A percentile compares a stretch with the other conserved stretches of the same genome.
These are phyloP conservation scores for Boletus rex-veris DNA, from an alignment of 768 basidiomycete species.

Conservation along the genomic window DNA sequence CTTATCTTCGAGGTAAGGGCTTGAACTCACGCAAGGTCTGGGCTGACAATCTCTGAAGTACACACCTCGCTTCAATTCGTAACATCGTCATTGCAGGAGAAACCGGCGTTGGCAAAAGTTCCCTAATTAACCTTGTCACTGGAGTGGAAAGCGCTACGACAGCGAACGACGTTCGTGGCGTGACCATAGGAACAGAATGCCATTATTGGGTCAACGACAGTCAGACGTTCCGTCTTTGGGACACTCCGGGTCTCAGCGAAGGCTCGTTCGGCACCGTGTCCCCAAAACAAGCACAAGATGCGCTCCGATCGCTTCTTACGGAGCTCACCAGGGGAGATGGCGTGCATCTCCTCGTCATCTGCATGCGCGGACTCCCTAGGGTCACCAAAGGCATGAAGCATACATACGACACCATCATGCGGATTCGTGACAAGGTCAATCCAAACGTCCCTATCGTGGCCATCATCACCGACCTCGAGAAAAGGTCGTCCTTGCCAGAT, in stretches of 20 bases:
- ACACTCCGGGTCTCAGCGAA: constrained; percentile 33
- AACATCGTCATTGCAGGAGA: constrained; percentile 30
- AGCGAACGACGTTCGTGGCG: constrained; percentile 23
- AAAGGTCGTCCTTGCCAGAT: constrained; percentile 14
- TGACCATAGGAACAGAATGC: constrained; percentile 19
- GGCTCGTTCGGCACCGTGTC: constrained; percentile 22
- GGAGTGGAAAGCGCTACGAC: constrained; percentile 21
- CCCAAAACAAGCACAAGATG: constrained; percentile 23
- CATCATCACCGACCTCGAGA: constrained; percentile 34
- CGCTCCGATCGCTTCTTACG: constrained; percentile 25
- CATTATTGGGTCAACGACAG: constrained; percentile 13
- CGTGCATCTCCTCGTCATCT: constrained; percentile 26
- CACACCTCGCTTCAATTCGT: constrained; percentile 15
- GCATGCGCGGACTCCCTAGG: constrained; percentile 26
- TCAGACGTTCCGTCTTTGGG: constrained; percentile 28
- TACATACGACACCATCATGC: constrained; percentile 22
- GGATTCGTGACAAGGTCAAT: constrained; percentile 19
- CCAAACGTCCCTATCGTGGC: constrained; percentile 22
- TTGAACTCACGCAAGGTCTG: neutral
- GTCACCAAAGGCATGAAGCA: constrained; percentile 27
- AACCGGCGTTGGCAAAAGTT: constrained; percentile 31
- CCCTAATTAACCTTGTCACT: constrained; percentile 28
- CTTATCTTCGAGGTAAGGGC: constrained; percentile 3
- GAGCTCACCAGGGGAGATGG: constrained; percentile 17
- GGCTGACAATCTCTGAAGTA: constrained; percentile 9